Conservation (phyloP, 148 eudicot species). For the Camellia sinensis region DNA sequence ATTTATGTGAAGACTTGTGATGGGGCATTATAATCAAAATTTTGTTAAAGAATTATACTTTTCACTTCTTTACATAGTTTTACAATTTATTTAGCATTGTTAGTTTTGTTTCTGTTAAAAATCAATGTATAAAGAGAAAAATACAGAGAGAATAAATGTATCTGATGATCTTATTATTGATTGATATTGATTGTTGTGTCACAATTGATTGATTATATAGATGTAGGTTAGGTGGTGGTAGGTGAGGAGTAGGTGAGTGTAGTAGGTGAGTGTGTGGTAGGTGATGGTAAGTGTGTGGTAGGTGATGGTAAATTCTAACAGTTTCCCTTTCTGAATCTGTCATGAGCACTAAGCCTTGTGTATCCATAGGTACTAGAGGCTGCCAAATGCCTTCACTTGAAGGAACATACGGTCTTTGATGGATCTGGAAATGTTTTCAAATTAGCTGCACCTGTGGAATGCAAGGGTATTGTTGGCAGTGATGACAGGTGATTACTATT, state of each 20-base stretch:
- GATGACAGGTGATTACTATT: conserved; percentile 77
- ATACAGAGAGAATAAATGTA: too few species aligned
- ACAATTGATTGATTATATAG: too few species aligned
- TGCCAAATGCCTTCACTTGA: conserved; percentile 84
- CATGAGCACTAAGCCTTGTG: conserved; percentile 9
- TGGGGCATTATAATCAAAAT: background rate
- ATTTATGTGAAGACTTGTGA: conserved; percentile 8
- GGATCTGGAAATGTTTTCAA: conserved; percentile 80
- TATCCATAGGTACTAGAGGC: conserved; percentile 74
- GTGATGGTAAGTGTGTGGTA: too few species aligned
- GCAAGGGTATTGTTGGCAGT: conserved; percentile 99
- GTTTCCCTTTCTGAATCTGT: background rate
- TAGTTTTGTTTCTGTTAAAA: background rate
- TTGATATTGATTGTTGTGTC: too few species aligned
- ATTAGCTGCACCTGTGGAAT: conserved; percentile 98
- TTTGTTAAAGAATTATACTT: background rate
- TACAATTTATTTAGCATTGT: background rate
- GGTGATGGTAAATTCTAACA: too few species aligned
- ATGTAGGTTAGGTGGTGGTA: too few species aligned
- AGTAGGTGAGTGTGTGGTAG: too few species aligned
- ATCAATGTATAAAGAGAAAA: too few species aligned
- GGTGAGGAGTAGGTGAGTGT: too few species aligned
- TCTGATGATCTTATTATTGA: too few species aligned
- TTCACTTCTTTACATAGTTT: background rate
- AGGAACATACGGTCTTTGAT: conserved; percentile 91